phyloP scores from a whole-genome alignment of 345 rosid species.

The Eucalyptus pauciflora region DNA sequence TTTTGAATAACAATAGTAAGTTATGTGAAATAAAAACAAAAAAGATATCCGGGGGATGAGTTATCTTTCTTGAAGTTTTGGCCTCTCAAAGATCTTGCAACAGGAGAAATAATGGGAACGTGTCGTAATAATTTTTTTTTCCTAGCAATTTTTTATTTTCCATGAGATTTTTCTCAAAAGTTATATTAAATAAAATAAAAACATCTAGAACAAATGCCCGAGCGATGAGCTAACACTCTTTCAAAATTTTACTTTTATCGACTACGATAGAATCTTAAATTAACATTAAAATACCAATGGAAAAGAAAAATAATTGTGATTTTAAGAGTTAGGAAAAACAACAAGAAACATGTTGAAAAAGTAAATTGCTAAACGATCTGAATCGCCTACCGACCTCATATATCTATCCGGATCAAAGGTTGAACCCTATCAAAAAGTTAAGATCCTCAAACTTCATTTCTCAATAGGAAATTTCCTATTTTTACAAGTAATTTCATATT shows the following conservation, averaged over 20 bases:
- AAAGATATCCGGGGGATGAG: not conserved
- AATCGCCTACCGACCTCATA: too few relatives aligned
- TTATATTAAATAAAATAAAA: not conserved
- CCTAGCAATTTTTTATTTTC: not conserved
- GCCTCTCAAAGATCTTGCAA: not conserved
- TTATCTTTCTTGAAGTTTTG: not conserved
- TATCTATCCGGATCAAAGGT: too few relatives aligned
- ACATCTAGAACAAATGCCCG: not conserved
- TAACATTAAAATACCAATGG: not conserved
- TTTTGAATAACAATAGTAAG: not conserved
- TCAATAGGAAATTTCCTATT: too few relatives aligned
- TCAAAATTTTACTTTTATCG: not conserved
- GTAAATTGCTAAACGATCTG: too few relatives aligned
- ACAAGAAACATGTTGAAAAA: too few relatives aligned
- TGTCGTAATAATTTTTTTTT: not conserved
- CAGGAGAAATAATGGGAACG: not conserved
- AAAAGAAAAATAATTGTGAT: not conserved
- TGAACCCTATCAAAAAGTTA: too few relatives aligned
- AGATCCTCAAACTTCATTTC: too few relatives aligned
- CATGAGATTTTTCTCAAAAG: not conserved
- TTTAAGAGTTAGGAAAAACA: not conserved
- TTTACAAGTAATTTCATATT: too few relatives aligned
- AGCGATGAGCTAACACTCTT: not conserved
- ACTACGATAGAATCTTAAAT: not conserved
- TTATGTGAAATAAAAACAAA: not conserved